Evolutionary conservation across 306 rosid species (phyloP).

Genomic region (Albizia julibrissin): DNA sequence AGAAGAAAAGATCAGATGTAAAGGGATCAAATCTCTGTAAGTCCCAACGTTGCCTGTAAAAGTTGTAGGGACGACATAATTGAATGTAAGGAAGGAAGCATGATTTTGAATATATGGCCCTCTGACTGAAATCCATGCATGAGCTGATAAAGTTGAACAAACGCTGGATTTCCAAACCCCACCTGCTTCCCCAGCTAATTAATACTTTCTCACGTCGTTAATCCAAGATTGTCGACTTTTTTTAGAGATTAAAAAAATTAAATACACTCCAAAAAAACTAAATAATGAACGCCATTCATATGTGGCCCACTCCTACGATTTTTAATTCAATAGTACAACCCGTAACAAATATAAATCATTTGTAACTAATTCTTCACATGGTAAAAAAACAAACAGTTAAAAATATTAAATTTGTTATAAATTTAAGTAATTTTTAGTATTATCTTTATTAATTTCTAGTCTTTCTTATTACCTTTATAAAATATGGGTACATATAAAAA

Average conservation of each 20-base stretch:
- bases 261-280: no score
- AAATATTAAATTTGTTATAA: no score
- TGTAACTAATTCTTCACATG: no score
- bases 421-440: no score
- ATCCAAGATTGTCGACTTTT: no score
- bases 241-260: no score
- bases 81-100: background rate
- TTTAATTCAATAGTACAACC: no score
- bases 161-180: background rate
- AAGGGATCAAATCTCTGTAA: background rate
- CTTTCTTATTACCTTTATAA: no score
- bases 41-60: background rate
- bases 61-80: background rate
- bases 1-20: background rate
- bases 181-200: background rate
- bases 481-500: no score
- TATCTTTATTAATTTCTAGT: no score
- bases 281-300: background rate
- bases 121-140: background rate
- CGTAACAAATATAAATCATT: no score
- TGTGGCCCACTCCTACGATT: background rate
- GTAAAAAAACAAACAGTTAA: no score
- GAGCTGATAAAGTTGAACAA: background rate
- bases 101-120: background rate
- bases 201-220: background rate